These are phyloP conservation scores for Sarcocystis neurona DNA, from an alignment of 169 alveolate species.

Conservation along the genomic window DNA sequence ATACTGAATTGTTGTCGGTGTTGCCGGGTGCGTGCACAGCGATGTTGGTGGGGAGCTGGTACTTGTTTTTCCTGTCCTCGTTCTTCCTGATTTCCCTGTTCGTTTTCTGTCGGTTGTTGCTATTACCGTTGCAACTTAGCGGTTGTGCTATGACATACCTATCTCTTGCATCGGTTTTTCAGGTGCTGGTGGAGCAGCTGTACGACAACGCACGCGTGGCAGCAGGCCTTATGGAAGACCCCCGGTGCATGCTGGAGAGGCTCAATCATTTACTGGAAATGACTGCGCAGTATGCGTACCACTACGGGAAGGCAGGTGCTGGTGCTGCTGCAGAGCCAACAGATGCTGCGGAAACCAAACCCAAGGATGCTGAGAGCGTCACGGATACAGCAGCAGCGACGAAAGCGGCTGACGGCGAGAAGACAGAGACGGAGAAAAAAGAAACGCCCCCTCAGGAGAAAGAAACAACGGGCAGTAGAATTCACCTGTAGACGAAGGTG, in stretches of 20 bases:
- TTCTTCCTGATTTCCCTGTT: not conserved
- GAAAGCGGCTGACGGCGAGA: not conserved
- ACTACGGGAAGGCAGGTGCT: constrained; percentile 64
- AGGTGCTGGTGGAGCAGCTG: constrained; percentile 74
- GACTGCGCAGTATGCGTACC: constrained; percentile 81
- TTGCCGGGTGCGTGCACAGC: too few species aligned
- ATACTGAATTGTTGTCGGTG: too few species aligned
- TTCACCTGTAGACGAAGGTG: too few species aligned
- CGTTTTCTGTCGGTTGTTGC: not conserved
- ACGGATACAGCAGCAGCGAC: not conserved
- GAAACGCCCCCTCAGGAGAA: too few species aligned
- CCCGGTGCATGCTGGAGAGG: constrained; percentile 83
- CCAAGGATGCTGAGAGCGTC: not conserved
- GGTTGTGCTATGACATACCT: not conserved
- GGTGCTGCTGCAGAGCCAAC: constrained; percentile 14
- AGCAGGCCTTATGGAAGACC: constrained; percentile 91
- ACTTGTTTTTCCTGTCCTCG: not conserved
- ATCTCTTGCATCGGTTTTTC: not conserved
- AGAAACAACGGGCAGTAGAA: too few species aligned
- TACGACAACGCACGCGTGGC: constrained; percentile 91
- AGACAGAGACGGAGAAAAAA: not conserved
- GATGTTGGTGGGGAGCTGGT: too few species aligned
- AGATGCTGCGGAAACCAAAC: not conserved
- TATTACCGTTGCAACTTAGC: too few species aligned
- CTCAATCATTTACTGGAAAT: constrained; percentile 78